phyloP scores from a whole-genome alignment of 2,329 filamentous ascomycete species.

The Chaetoscypha palmicola region DNA sequence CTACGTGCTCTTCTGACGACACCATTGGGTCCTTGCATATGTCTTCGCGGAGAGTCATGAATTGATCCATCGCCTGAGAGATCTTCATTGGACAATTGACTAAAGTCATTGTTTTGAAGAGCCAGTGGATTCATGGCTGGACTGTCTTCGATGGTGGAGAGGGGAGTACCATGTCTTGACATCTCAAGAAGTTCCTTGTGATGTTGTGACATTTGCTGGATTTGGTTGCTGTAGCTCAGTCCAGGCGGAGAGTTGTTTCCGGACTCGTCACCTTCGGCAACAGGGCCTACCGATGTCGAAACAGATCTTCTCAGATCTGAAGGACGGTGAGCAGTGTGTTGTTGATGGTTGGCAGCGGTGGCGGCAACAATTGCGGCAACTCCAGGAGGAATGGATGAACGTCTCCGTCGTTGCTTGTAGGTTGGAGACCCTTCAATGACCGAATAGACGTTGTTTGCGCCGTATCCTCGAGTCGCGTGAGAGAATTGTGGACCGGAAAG shows the following conservation, averaged over 20 bases:
- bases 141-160: constrained; percentile 78
- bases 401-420: constrained; percentile 92
- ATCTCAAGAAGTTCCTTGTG: constrained; percentile 75
- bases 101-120: constrained; percentile 64
- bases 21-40: constrained; percentile 64
- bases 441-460: constrained; percentile 76
- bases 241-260: constrained; percentile 73
- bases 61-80: constrained; percentile 50
- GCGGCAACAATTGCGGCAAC: constrained; percentile 62
- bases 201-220: constrained; percentile 58
- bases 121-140: constrained; percentile 64
- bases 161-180: constrained; percentile 85
- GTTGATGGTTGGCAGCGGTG: constrained; percentile 43
- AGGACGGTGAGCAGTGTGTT: constrained; percentile 62
- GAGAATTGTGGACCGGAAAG: constrained; percentile 74
- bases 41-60: constrained; percentile 53
- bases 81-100: constrained; percentile 56
- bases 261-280: constrained; percentile 72
- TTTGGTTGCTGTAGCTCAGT: constrained; percentile 63
- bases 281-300: constrained; percentile 76
- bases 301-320: constrained; percentile 89
- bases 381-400: constrained; percentile 83
- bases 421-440: constrained; percentile 97
- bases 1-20: constrained; percentile 86
- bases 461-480: constrained; percentile 59